phyloP scores from a whole-genome alignment of 179 eudicot genomes.

The Nepenthes alata region DNA sequence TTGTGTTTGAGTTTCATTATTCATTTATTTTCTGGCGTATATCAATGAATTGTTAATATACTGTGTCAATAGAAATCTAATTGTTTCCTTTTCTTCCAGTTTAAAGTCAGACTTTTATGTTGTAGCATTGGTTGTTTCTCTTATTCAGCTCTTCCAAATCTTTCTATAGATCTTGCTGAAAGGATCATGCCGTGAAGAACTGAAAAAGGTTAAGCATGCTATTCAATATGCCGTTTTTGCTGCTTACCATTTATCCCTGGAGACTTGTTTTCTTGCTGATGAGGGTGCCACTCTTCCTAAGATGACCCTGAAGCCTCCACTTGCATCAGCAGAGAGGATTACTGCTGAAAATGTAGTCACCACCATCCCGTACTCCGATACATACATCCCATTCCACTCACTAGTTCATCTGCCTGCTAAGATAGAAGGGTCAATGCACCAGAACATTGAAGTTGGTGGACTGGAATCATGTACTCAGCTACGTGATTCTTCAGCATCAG shows the following conservation, averaged over 20 bases:
- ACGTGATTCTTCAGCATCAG: slow-evolving; percentile 12
- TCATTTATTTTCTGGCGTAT: too few species aligned
- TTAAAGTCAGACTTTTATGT: background rate
- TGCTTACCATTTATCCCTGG: slow-evolving; percentile 89
- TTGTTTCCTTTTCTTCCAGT: too few species aligned
- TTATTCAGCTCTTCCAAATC: background rate
- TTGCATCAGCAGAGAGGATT: slow-evolving; percentile 23
- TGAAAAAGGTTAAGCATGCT: slow-evolving; percentile 79
- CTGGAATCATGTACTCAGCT: slow-evolving; percentile 16
- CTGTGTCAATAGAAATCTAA: too few species aligned
- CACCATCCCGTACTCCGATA: slow-evolving; percentile 15
- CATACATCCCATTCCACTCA: slow-evolving; percentile 8
- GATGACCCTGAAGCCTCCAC: slow-evolving; percentile 24
- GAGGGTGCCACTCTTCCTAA: slow-evolving; percentile 96
- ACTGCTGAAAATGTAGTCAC: slow-evolving; percentile 23
- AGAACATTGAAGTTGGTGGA: slow-evolving; percentile 17
- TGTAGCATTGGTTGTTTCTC: background rate
- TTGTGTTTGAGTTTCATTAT: too few species aligned
- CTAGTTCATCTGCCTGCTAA: slow-evolving; percentile 9
- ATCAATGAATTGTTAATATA: too few species aligned
- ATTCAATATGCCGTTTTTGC: slow-evolving; percentile 87
- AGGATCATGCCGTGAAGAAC: slow-evolving; percentile 69
- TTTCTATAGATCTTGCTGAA: slow-evolving; percentile 68
- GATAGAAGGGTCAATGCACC: slow-evolving; percentile 13
- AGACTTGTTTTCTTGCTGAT: slow-evolving; percentile 90